Conservation (phyloP, 192 early-diverging fungal species). For the Coemansia sp. region DNA sequence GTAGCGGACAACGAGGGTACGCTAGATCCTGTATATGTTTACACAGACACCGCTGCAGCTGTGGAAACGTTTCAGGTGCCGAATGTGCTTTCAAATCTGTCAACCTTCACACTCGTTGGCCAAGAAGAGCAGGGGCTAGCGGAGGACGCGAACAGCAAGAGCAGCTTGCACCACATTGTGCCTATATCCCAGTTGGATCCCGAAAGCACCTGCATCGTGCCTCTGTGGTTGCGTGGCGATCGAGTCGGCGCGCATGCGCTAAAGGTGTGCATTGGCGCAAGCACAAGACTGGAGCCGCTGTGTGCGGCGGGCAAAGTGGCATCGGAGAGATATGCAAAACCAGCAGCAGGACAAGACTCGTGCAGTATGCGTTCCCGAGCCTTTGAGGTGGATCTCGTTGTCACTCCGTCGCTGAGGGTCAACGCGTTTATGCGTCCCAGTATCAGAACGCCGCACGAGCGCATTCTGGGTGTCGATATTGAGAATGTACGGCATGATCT, state of each 20-base stretch:
- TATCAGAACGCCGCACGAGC: constrained; percentile 72
- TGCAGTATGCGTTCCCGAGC: constrained; percentile 35
- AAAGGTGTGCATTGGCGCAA: constrained; percentile 32
- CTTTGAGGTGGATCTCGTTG: constrained; percentile 57
- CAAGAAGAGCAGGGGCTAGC: not conserved
- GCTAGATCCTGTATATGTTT: constrained; percentile 17
- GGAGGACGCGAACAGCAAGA: not conserved
- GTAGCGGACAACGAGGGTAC: not conserved
- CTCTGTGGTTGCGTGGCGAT: constrained; percentile 89
- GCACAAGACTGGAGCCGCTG: constrained; percentile 4
- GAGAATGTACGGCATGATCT: constrained; percentile 39
- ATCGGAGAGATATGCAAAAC: not conserved
- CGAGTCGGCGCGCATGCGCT: constrained; percentile 80
- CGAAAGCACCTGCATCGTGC: constrained; percentile 70
- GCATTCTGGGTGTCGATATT: constrained; percentile 90
- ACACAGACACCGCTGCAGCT: not conserved
- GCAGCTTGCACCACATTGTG: constrained; percentile 11
- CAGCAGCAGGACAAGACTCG: not conserved
- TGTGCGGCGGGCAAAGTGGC: no score
- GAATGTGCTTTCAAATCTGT: constrained; percentile 39
- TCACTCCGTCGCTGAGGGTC: constrained; percentile 86
- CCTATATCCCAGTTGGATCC: constrained; percentile 57
- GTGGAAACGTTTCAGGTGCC: constrained; percentile 22
- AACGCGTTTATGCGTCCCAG: constrained; percentile 93
- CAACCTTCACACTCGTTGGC: constrained; percentile 26